These are phyloP conservation scores for Sarocladiaceae sp. DNA, from an alignment of 2,329 filamentous ascomycete species.

Conservation along the genomic window DNA sequence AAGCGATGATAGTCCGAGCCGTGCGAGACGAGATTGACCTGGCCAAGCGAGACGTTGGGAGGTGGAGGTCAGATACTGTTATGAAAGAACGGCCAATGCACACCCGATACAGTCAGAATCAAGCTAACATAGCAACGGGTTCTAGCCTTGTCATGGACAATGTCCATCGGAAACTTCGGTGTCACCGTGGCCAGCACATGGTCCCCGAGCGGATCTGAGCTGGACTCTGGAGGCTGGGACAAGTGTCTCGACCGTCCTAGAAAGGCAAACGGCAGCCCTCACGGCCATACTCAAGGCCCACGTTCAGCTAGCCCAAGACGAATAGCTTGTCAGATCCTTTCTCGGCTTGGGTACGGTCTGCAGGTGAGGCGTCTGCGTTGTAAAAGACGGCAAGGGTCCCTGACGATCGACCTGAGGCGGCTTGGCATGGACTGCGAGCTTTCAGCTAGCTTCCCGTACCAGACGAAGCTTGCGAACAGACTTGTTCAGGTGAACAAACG, in stretches of 20 bases:
- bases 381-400: neutral
- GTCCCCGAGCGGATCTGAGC: neutral
- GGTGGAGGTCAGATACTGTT: neutral
- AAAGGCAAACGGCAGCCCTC: neutral
- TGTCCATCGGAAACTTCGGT: neutral
- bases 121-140: neutral
- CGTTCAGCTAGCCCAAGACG: no score
- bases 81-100: neutral
- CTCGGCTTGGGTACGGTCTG: no score
- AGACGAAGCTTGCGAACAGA: no score
- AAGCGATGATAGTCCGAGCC: neutral
- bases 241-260: neutral
- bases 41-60: no score
- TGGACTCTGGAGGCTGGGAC: constrained; percentile 1
- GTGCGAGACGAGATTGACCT: neutral
- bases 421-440: neutral
- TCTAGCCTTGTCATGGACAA: neutral
- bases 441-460: neutral
- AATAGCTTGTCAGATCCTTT: no score
- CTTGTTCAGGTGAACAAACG: neutral
- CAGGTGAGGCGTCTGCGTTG: neutral
- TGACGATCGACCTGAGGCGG: neutral
- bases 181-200: neutral
- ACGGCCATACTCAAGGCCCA: no score
- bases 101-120: no score